Evolutionary conservation across 257 asterid species (phyloP), one percentile per base, ranked within the genome.

Genomic region (Verbascum thapsus): DNA sequence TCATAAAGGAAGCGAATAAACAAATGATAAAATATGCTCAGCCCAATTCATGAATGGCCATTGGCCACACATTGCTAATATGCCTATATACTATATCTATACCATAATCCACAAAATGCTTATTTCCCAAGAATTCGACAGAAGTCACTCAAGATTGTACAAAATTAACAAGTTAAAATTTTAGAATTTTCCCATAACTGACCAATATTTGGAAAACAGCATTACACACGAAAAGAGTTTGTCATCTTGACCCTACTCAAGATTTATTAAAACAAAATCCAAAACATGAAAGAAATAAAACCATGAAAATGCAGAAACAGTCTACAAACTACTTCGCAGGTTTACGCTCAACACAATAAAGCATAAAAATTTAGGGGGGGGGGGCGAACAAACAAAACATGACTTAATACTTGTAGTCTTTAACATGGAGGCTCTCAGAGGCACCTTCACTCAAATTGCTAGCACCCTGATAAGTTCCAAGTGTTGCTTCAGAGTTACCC

Each of bases 401-500:
- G 13, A 1, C 53, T 68, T 83, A 90, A 71, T 90, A 90, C 73
- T 83, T 90, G 83, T 90, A 90, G 82, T 77, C 88, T 78, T 85
- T 81, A 9, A 90, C 96, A 30, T 90, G 96, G 67, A 90, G 96
- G 85, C 95, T 84, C 84, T 91, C 98, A 0, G 86, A 74, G n/a
- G 98, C 94, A 51, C 92, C 96, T 69, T 81, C 95, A 1, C 80
- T 42, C 79, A 83, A 71, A 5, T 76, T 48, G 10, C 73, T 44
- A 7, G 76, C 61, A 42, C 95, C 96, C 58, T 56, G 58, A 71
- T 91, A 91, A 39, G 82, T 78, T 16, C 96, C 98, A 0, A 91
- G 88, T 3, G 95, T 84, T 0, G 98, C 98, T 62, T 84, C 92
- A 0, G 98, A 91, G 76, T 91, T 90, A 37, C 87, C 96, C 83